Evolutionary conservation across 805 yeast genomes (phyloP).

Genomic region (Ogataea glucozyma): DNA sequence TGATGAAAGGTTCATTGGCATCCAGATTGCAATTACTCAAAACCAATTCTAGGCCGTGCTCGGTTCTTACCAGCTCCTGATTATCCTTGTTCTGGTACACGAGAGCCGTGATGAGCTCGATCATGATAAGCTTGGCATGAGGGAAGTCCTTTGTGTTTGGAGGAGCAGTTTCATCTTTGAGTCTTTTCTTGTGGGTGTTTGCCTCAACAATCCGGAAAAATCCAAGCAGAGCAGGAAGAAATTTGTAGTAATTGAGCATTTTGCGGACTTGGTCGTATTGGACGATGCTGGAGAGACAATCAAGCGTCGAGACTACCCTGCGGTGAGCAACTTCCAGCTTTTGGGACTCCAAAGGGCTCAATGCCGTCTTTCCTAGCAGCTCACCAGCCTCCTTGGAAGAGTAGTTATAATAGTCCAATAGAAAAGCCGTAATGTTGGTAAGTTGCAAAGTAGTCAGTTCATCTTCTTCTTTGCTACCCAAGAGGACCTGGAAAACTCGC

Average conservation of each 20-base stretch:
- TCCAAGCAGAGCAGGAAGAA: conserved; percentile 37
- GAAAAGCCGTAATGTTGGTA: conserved; percentile 44
- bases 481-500: conserved; percentile 36
- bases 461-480: conserved; percentile 39
- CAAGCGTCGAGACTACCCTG: conserved; percentile 34
- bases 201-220: conserved; percentile 44
- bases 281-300: conserved; percentile 43
- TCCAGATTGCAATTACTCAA: conserved; percentile 84
- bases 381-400: conserved; percentile 20
- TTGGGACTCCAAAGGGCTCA: conserved; percentile 1
- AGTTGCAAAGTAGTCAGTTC: conserved; percentile 42
- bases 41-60: conserved; percentile 69
- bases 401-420: conserved; percentile 32
- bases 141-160: conserved; percentile 49
- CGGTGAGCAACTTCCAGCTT: conserved; percentile 20
- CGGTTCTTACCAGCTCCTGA: conserved; percentile 67
- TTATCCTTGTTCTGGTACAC: conserved; percentile 50
- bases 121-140: conserved; percentile 60
- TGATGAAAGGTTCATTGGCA: conserved; percentile 82
- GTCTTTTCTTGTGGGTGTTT: conserved; percentile 38
- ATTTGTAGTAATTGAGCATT: conserved; percentile 42
- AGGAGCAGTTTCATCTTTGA: conserved; percentile 29
- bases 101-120: conserved; percentile 65
- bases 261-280: conserved; percentile 43
- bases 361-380: conserved; percentile 20